Percentiles rank a stretch among this genome's conserved stretches.
These are phyloP conservation scores for Tylopilus rubrobrunneus DNA, from an alignment of 768 basidiomycete genomes.

Conservation along the genomic window DNA sequence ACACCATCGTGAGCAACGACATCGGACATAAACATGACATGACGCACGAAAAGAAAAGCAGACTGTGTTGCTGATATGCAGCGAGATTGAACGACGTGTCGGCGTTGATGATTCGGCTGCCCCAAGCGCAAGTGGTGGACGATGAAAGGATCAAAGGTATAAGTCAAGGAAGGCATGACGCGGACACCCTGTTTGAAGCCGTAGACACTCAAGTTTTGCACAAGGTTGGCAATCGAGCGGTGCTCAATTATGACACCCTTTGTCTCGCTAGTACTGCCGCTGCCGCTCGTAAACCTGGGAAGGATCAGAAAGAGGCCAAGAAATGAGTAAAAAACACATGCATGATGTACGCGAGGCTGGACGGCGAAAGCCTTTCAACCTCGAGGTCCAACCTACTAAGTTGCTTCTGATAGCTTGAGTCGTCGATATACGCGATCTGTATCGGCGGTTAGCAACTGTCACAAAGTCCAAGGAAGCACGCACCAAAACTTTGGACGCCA, in stretches of 20 bases:
- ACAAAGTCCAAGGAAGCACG: background rate
- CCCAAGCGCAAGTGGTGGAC: too few species aligned
- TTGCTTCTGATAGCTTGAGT: slow-evolving; percentile 24
- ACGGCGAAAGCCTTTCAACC: slow-evolving; percentile 18
- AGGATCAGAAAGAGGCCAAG: background rate
- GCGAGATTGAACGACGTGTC: too few species aligned
- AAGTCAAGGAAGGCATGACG: slow-evolving; percentile 27
- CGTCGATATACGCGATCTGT: slow-evolving; percentile 28
- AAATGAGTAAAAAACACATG: slow-evolving; percentile 2
- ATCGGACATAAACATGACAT: too few species aligned
- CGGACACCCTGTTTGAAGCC: slow-evolving; percentile 23
- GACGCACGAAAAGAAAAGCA: too few species aligned
- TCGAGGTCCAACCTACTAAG: slow-evolving; percentile 16
- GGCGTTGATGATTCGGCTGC: too few species aligned
- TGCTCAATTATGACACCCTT: slow-evolving; percentile 25
- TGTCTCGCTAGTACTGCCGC: slow-evolving; percentile 21
- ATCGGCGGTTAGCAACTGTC: background rate
- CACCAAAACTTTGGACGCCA: slow-evolving; percentile 23
- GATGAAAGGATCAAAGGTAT: slow-evolving; percentile 28
- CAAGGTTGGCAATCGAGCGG: slow-evolving; percentile 19
- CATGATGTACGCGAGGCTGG: slow-evolving; percentile 27
- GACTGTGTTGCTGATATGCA: too few species aligned
- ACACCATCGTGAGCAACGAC: too few species aligned
- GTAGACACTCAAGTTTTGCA: slow-evolving; percentile 19
- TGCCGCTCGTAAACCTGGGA: slow-evolving; percentile 21